Conservation (phyloP, 2,329 filamentous ascomycete genomes). For the Fusarium drepaniforme region DNA sequence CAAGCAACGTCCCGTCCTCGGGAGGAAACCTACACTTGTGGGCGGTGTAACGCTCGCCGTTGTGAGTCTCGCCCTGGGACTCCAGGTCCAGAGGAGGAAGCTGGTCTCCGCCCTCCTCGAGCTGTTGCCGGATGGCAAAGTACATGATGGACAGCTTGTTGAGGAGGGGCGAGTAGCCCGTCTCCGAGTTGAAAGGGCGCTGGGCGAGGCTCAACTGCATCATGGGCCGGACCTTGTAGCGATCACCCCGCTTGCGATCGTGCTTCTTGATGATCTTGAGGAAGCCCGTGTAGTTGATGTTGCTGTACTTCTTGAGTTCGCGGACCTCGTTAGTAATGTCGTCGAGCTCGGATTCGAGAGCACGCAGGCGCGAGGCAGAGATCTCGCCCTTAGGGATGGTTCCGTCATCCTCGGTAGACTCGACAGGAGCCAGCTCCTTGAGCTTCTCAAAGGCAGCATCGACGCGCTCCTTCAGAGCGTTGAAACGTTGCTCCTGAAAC, state of each 20-base stretch:
- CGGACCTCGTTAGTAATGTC: slow-evolving; percentile 89
- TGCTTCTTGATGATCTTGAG: slow-evolving; percentile 99
- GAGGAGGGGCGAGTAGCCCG: slow-evolving; percentile 87
- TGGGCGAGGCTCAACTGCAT: slow-evolving; percentile 91
- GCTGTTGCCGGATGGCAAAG: slow-evolving; percentile 88
- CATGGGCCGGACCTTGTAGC: slow-evolving; percentile 91
- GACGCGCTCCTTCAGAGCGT: slow-evolving; percentile 64
- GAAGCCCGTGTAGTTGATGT: slow-evolving; percentile 97
- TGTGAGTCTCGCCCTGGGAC: slow-evolving; percentile 67
- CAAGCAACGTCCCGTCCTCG: neutral
- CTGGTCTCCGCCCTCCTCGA: slow-evolving; percentile 67
- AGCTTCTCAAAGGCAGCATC: slow-evolving; percentile 76
- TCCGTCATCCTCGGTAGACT: slow-evolving; percentile 62
- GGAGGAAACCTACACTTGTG: slow-evolving; percentile 78
- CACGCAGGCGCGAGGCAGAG: slow-evolving; percentile 69
- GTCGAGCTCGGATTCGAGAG: slow-evolving; percentile 85
- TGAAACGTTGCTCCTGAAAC: slow-evolving; percentile 87
- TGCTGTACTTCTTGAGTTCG: slow-evolving; percentile 94
- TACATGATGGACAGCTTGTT: slow-evolving; percentile 96
- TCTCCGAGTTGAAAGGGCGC: slow-evolving; percentile 92
- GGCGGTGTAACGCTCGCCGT: slow-evolving; percentile 82
- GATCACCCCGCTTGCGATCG: slow-evolving; percentile 88
- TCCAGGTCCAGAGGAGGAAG: slow-evolving; percentile 60
- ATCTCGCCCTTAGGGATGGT: slow-evolving; percentile 60
- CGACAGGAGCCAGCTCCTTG: slow-evolving; percentile 76